phyloP scores from a whole-genome alignment of 2,329 filamentous ascomycete species.

The Sporothrix euskadiensis region DNA sequence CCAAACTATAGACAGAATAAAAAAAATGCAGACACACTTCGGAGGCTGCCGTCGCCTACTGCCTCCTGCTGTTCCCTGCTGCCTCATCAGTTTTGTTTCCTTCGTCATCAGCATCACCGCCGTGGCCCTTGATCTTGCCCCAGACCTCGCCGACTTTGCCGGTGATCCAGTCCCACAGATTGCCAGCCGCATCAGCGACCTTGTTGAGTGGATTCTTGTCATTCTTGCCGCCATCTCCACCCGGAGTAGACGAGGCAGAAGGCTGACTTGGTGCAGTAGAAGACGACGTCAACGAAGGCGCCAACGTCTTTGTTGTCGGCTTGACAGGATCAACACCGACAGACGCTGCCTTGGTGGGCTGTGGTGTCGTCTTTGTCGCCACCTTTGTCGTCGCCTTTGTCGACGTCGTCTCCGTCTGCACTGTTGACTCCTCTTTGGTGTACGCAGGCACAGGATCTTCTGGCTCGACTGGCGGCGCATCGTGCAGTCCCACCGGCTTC shows the following conservation, averaged over 20 bases:
- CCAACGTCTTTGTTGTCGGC: constrained; percentile 23
- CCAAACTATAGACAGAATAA: neutral
- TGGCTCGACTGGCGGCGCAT: constrained; percentile 51
- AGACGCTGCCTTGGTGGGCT: constrained; percentile 24
- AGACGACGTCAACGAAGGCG: neutral
- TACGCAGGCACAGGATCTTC: constrained; percentile 51
- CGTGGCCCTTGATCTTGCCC: constrained; percentile 45
- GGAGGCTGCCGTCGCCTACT: neutral
- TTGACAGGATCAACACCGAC: constrained; percentile 23
- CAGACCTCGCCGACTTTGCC: constrained; percentile 50
- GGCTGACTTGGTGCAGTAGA: neutral
- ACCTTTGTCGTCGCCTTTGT: constrained; percentile 27
- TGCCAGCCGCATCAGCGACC: constrained; percentile 38
- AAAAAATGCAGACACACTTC: neutral
- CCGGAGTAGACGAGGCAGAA: constrained; percentile 28
- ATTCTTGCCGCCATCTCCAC: constrained; percentile 29
- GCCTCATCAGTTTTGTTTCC: neutral
- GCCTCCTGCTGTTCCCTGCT: neutral
- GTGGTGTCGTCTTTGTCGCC: neutral
- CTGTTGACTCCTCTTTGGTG: constrained; percentile 21
- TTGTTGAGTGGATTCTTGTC: constrained; percentile 38
- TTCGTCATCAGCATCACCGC: neutral
- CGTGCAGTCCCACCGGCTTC: constrained; percentile 62
- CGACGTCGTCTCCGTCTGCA: constrained; percentile 26
- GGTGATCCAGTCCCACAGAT: constrained; percentile 55